Evolutionary conservation across 495 filamentous ascomycete species (phyloP).

Genomic region (Neurospora terricola): DNA sequence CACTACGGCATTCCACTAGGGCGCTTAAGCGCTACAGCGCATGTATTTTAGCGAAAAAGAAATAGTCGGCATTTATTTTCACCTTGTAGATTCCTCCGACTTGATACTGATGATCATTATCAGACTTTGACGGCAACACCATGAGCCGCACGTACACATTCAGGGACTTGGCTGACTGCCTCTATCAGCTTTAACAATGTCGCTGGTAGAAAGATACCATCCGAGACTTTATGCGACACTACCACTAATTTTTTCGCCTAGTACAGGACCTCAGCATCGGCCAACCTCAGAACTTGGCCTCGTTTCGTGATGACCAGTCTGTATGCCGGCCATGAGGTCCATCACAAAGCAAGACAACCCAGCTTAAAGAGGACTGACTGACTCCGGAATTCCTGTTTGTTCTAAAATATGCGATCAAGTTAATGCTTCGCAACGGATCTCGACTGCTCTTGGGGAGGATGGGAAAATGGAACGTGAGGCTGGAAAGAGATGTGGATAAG

Average conservation of each 20-base stretch:
- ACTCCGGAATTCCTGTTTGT: background rate
- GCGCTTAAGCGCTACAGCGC: background rate
- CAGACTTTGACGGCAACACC: background rate
- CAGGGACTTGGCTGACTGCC: background rate
- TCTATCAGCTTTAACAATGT: background rate
- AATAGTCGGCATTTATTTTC: background rate
- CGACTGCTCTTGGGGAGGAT: too few species aligned
- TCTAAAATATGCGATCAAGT: background rate
- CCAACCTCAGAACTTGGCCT: background rate
- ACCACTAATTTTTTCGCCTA: background rate
- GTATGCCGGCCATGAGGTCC: background rate
- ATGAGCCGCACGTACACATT: background rate
- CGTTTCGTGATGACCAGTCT: background rate
- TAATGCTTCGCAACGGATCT: background rate
- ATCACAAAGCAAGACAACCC: background rate
- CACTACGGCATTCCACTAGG: background rate
- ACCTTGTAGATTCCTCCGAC: background rate
- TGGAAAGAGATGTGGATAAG: too few species aligned
- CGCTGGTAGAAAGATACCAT: background rate
- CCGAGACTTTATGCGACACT: background rate
- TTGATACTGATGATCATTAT: background rate
- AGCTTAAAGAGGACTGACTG: accelerated
- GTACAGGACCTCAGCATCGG: background rate
- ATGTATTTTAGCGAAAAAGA: background rate
- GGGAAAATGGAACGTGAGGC: too few species aligned